Conservation (phyloP, 2,329 filamentous ascomycete species). For the Calonectria crousiana region DNA sequence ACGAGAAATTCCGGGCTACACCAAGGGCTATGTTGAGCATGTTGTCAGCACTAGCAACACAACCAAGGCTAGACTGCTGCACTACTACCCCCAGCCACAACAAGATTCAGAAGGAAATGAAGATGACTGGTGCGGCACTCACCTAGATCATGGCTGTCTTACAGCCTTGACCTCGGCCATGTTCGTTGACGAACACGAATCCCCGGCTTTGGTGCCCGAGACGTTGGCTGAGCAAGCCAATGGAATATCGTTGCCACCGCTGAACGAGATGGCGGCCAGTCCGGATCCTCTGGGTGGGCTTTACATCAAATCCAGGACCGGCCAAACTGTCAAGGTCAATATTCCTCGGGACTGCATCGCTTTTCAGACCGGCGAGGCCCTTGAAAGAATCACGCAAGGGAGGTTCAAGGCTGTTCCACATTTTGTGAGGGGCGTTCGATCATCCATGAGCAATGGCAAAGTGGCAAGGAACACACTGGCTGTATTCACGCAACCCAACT, state of each 20-base stretch:
- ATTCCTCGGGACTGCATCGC: conserved; percentile 93
- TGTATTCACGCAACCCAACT: conserved; percentile 96
- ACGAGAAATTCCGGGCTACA: conserved; percentile 82
- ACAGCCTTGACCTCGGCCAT: conserved; percentile 95
- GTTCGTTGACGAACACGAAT: conserved; percentile 84
- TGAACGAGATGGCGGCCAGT: conserved; percentile 79
- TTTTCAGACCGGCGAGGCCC: conserved; percentile 94
- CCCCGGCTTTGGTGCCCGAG: conserved; percentile 50
- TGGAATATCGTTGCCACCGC: conserved; percentile 56
- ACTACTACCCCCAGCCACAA: conserved; percentile 83
- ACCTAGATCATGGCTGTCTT: conserved; percentile 92
- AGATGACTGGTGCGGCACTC: conserved; percentile 95
- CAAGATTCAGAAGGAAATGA: conserved; percentile 60
- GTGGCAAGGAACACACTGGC: conserved; percentile 90
- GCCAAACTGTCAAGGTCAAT: conserved; percentile 87
- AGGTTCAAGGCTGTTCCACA: conserved; percentile 95
- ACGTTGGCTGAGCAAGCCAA: neutral
- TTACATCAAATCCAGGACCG: conserved; percentile 90
- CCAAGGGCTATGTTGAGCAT: conserved; percentile 82
- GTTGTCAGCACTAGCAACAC: conserved; percentile 88
- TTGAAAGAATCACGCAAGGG: conserved; percentile 90
- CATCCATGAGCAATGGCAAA: conserved; percentile 61
- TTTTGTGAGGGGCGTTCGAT: conserved; percentile 84
- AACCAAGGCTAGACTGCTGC: conserved; percentile 90
- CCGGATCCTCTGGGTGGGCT: conserved; percentile 89